Conservation (phyloP, 2,329 filamentous ascomycete genomes). For the Aspergillus nomiae region DNA sequence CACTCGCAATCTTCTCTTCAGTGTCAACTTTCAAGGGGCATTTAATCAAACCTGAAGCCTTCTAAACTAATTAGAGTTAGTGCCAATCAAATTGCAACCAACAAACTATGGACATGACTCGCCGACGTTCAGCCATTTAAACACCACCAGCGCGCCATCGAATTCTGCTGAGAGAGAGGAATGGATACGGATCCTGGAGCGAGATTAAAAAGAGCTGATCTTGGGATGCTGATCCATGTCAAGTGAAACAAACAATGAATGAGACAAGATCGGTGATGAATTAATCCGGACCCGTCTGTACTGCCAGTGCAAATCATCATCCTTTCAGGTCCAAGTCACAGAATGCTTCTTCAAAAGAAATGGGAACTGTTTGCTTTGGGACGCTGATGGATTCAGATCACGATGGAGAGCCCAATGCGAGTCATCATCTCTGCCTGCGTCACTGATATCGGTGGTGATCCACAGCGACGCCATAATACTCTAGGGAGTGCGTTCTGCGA, state of each 20-base stretch:
- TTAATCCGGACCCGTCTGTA: not conserved
- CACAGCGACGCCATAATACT: conserved; percentile 20
- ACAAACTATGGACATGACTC: not conserved
- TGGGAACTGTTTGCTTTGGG: not conserved
- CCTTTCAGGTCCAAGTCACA: not conserved
- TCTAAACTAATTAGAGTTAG: not conserved
- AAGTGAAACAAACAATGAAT: conserved; percentile 1
- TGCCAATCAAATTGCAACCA: not conserved
- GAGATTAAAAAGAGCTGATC: not conserved
- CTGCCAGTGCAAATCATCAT: not conserved
- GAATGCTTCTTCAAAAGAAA: not conserved
- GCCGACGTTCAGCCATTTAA: not conserved
- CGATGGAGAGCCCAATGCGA: conserved; percentile 10
- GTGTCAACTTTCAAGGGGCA: not conserved
- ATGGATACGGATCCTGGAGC: not conserved
- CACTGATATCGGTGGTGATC: conserved; percentile 21
- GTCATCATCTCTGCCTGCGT: conserved; percentile 20
- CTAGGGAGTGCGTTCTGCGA: conserved; percentile 19
- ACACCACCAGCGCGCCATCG: not conserved
- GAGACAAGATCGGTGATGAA: not conserved
- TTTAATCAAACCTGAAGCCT: not conserved
- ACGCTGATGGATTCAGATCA: not conserved
- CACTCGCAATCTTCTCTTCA: not conserved
- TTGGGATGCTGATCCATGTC: not conserved
- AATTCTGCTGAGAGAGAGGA: not conserved